Conservation (phyloP, 169 alveolate species). For the Theileria parva region DNA sequence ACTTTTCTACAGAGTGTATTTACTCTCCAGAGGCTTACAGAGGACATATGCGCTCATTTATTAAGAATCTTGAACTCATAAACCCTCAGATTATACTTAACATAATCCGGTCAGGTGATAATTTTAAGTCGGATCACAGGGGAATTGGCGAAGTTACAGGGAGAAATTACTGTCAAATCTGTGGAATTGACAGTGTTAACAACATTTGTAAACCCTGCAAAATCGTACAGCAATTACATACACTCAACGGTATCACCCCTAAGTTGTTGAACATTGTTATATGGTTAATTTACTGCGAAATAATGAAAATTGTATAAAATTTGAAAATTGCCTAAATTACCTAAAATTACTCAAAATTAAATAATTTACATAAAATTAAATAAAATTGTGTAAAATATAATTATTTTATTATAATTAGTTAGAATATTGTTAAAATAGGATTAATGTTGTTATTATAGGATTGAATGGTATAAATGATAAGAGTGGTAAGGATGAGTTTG, state of each 20-base stretch:
- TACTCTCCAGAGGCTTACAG: conserved; percentile 96
- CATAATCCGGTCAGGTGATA: conserved; percentile 65
- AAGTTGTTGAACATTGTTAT: background rate
- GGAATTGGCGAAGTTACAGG: background rate
- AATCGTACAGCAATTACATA: conserved; percentile 23
- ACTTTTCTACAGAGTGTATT: conserved; percentile 96
- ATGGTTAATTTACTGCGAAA: background rate
- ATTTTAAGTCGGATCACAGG: conserved; percentile 46
- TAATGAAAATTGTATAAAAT: too few species aligned
- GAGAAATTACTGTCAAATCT: conserved; percentile 23
- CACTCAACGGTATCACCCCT: background rate
- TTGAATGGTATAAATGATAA: background rate
- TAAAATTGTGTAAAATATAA: background rate
- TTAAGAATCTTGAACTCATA: conserved; percentile 86
- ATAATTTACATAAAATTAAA: too few species aligned
- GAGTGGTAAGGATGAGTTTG: background rate
- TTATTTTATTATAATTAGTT: too few species aligned
- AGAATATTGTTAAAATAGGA: background rate
- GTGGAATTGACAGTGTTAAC: conserved; percentile 46
- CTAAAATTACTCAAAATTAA: too few species aligned
- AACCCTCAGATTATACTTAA: conserved; percentile 70
- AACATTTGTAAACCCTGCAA: conserved; percentile 51
- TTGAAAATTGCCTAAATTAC: too few species aligned
- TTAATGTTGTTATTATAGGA: background rate
- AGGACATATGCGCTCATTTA: conserved; percentile 93